A percentile compares a stretch with the other conserved stretches of the same genome.
Evolutionary conservation across 345 rosid genomes (phyloP).

Genomic region (Cardamine occulta): DNA sequence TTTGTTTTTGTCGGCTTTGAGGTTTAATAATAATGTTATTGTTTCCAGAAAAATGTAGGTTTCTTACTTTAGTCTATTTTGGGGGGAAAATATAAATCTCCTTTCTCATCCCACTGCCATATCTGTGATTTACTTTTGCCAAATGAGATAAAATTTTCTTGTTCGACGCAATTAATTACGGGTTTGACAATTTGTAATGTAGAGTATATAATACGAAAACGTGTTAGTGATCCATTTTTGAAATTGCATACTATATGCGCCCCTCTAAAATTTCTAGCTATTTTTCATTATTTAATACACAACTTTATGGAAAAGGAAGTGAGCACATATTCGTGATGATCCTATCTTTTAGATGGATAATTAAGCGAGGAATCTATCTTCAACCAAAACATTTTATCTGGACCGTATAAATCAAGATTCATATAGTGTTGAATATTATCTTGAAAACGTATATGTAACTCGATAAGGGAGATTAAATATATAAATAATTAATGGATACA

Average conservation of each 20-base stretch:
- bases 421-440: conserved; percentile 7
- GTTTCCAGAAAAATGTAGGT: conserved; percentile 27
- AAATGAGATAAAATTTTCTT: conserved; percentile 17
- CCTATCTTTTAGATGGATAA: conserved; percentile 20
- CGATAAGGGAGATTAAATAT: background rate
- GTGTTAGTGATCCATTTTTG: conserved; percentile 21
- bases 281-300: conserved; percentile 11
- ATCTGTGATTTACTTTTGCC: conserved; percentile 23
- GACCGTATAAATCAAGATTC: conserved; percentile 5
- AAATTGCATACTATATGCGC: conserved; percentile 1
- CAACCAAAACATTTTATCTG: conserved; percentile 29
- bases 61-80: conserved; percentile 26
- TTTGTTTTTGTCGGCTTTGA: conserved; percentile 39
- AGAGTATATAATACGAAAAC: background rate
- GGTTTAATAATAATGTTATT: conserved; percentile 22
- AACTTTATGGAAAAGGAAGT: conserved; percentile 34
- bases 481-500: conserved; percentile 3
- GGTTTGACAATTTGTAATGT: conserved; percentile 20
- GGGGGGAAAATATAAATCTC: background rate
- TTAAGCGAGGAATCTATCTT: conserved; percentile 22
- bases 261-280: background rate
- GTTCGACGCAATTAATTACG: conserved; percentile 25
- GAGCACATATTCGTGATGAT: conserved; percentile 41
- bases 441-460: conserved; percentile 30
- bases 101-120: conserved; percentile 22